These are phyloP conservation scores for Quercus agrifolia DNA, from an alignment of 306 rosid genomes.

Conservation along the genomic window DNA sequence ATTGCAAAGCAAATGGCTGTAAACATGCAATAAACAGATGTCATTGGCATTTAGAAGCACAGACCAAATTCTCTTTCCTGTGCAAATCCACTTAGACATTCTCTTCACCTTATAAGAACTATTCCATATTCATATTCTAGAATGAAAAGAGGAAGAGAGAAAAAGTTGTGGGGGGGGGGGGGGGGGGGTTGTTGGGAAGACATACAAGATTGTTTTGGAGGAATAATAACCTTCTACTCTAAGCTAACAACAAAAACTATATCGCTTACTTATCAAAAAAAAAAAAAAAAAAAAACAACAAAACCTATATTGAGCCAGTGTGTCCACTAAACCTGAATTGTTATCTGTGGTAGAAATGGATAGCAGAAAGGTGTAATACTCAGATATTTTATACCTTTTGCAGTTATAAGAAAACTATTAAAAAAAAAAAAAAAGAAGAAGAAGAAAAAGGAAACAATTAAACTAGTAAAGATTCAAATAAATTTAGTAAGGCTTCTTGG, in stretches of 20 bases:
- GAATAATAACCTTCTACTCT: not conserved
- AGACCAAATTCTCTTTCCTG: not conserved
- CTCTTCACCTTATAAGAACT: not conserved
- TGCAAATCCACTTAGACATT: not conserved
- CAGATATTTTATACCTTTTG: not conserved
- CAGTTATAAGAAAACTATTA: not conserved
- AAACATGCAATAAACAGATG: too few species aligned
- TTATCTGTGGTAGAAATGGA: not conserved
- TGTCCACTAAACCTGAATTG: not conserved
- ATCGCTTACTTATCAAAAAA: too few species aligned
- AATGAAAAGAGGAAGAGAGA: not conserved
- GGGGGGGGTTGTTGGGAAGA: not conserved
- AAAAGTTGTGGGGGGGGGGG: rapidly evolving
- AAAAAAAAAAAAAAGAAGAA: not conserved
- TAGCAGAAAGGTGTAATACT: not conserved
- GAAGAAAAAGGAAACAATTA: not conserved
- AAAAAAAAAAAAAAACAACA: not conserved
- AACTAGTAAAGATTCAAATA: not conserved
- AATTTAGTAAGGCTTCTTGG: not conserved
- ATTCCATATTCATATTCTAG: not conserved
- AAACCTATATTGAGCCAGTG: not conserved
- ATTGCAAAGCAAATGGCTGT: too few species aligned
- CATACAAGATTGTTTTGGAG: not conserved
- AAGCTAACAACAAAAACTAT: not conserved
- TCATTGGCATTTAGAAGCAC: too few species aligned